phyloP scores from a whole-genome alignment of 495 filamentous ascomycete genomes.

The Podospora conica region DNA sequence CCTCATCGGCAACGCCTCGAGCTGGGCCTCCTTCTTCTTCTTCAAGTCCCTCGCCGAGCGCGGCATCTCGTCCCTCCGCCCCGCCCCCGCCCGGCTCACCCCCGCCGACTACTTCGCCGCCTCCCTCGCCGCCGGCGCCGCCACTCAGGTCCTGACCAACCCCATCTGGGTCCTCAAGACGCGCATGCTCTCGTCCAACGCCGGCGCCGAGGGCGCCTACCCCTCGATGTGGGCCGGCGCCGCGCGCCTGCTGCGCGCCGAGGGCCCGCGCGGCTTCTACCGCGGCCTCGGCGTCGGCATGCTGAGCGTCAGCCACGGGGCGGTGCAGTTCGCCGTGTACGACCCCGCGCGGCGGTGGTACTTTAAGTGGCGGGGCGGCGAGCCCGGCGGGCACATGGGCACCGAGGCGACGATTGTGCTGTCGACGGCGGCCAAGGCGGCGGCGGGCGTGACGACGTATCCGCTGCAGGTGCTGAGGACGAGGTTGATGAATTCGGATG shows the following conservation, averaged over 20 bases:
- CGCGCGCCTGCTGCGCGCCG: slow-evolving; percentile 52
- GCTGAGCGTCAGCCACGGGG: slow-evolving; percentile 89
- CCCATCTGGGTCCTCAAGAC: slow-evolving; percentile 99
- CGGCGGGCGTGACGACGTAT: slow-evolving; percentile 83
- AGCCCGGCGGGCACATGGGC: slow-evolving; percentile 42
- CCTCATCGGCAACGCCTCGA: slow-evolving; percentile 79
- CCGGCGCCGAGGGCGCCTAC: slow-evolving; percentile 70
- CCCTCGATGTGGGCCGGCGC: slow-evolving; percentile 65
- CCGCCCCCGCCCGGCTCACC: slow-evolving; percentile 36
- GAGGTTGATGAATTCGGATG: slow-evolving; percentile 82
- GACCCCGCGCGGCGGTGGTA: slow-evolving; percentile 69
- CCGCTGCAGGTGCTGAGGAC: slow-evolving; percentile 89
- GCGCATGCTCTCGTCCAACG: slow-evolving; percentile 84
- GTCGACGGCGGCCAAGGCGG: slow-evolving; percentile 75
- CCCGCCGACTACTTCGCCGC: slow-evolving; percentile 78
- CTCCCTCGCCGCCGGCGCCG: slow-evolving; percentile 65
- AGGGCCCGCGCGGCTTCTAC: slow-evolving; percentile 76
- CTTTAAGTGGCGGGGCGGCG: slow-evolving; percentile 30
- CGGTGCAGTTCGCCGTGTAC: slow-evolving; percentile 94
- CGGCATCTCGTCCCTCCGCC: slow-evolving; percentile 21
- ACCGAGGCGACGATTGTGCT: slow-evolving; percentile 73
- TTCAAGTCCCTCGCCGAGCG: slow-evolving; percentile 48
- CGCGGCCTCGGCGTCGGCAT: slow-evolving; percentile 75
- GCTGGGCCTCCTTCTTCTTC: slow-evolving; percentile 90
- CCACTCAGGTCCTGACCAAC: slow-evolving; percentile 80